Base-by-base conservation (phyloP, 1,284 basidiomycete genomes). In the Ustilago nuda region DNA sequence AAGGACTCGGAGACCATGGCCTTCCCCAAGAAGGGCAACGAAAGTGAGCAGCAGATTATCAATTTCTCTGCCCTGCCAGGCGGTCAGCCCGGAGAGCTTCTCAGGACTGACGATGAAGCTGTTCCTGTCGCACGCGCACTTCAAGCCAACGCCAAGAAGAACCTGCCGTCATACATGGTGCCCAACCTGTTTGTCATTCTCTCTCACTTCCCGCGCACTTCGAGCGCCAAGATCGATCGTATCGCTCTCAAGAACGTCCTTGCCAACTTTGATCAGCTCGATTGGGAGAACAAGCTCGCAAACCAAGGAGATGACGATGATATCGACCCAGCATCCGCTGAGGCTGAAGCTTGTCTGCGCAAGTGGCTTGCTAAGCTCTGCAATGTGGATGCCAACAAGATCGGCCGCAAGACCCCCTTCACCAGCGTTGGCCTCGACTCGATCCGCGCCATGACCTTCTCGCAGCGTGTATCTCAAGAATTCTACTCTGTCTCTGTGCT, bases 151-250 rank as follows among this genome's bases (percentile, higher is more conserved):
- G 77, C 83, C 19, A 69, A 79, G 41, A 43, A 51, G 1, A 61
- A 61, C n/a, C 59, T 86, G 56, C 84, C 84, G 0, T 78, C 82
- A 8, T 85, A 86, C 72, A 85, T 85, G 84, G 66, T 86, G 3
- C 84, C 78, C 6, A 81, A 82, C 39, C 81, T 86, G 41, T 82
- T 86, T 63, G 55, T 86, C 57, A 80, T 87, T 32, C 78, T 87
- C 17, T 76, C 72, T 17, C 80, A 79, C 46, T 85, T 87, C 50
- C 86, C 86, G 17, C 82, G 83, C 56, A 87, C 85, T 2, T 83
- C 85, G 15, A 85, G 84, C 32, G 86, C 86, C 52, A 87, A 87
- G 78, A 84, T 87, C 53, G 86, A 87, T 59, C 79, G 86, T 11
- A 81, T 82, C 33, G 84, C 84, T 5, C 76, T 87, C 51, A 76